phyloP scores from a whole-genome alignment of 345 rosid species.

The Populus ilicifolia region DNA sequence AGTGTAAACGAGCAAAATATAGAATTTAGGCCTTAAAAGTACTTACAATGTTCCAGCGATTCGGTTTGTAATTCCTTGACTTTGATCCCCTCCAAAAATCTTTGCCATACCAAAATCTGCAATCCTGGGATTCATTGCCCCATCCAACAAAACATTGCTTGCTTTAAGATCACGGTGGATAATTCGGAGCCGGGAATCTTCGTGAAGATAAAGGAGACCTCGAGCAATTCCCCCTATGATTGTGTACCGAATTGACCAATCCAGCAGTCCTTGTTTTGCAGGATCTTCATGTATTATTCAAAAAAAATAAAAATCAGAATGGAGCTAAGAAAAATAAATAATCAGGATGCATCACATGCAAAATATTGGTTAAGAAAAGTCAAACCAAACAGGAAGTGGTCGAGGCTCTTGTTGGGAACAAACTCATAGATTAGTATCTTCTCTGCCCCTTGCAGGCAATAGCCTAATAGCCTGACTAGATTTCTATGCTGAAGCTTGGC shows the following conservation, averaged over 20 bases:
- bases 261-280: background rate
- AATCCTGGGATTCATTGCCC: background rate
- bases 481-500: conserved; percentile 11
- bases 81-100: conserved; percentile 7
- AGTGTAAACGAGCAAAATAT: no score
- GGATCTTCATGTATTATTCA: background rate
- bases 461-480: background rate
- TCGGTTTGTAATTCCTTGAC: background rate
- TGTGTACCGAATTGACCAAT: conserved; percentile 1
- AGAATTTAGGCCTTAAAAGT: no score
- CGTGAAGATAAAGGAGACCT: conserved; percentile 12
- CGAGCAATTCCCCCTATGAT: conserved; percentile 11
- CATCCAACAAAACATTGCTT: background rate
- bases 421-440: background rate
- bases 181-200: conserved; percentile 1
- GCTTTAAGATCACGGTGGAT: background rate
- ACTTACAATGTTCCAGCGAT: conserved; percentile 15
- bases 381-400: background rate
- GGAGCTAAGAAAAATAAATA: no score
- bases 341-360: no score
- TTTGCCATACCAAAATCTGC: conserved; percentile 11
- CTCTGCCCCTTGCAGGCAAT: background rate
- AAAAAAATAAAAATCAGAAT: no score
- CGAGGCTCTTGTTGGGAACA: conserved; percentile 6
- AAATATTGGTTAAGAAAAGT: no score